Conservation (phyloP, 345 rosid genomes). For the Lepidium sativum region DNA sequence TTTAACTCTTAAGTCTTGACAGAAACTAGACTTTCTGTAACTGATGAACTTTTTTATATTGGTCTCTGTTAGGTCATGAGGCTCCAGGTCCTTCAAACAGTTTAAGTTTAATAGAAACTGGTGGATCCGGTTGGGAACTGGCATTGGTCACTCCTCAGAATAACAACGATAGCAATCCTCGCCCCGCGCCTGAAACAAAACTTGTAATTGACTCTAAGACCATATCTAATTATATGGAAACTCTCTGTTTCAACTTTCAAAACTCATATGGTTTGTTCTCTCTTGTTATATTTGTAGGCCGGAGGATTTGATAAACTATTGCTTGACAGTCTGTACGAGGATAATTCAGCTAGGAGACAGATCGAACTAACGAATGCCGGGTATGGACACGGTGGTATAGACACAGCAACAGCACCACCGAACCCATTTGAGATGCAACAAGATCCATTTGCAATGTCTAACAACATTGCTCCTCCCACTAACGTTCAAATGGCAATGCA, state of each 20-base stretch:
- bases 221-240: neutral
- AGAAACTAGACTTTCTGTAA: neutral
- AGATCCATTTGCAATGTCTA: constrained; percentile 70
- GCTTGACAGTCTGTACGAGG: constrained; percentile 91
- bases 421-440: constrained; percentile 62
- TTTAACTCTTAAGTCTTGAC: neutral
- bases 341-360: constrained; percentile 70
- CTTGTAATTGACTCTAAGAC: constrained; percentile 38
- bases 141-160: constrained; percentile 87
- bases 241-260: neutral
- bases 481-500: constrained; percentile 78
- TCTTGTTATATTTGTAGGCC: constrained; percentile 35
- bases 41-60: neutral
- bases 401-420: constrained; percentile 17
- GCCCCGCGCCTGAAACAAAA: constrained; percentile 44
- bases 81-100: constrained; percentile 37
- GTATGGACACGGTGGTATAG: constrained; percentile 42
- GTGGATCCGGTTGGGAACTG: constrained; percentile 88
- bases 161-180: constrained; percentile 45
- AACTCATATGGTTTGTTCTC: neutral
- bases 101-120: constrained; percentile 35
- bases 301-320: constrained; percentile 92
- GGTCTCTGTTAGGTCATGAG: constrained; percentile 38
- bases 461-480: constrained; percentile 56
- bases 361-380: constrained; percentile 77